phyloP scores from a whole-genome alignment of 225 moss, liverwort and hornwort genomes.

The Asterella californica region DNA sequence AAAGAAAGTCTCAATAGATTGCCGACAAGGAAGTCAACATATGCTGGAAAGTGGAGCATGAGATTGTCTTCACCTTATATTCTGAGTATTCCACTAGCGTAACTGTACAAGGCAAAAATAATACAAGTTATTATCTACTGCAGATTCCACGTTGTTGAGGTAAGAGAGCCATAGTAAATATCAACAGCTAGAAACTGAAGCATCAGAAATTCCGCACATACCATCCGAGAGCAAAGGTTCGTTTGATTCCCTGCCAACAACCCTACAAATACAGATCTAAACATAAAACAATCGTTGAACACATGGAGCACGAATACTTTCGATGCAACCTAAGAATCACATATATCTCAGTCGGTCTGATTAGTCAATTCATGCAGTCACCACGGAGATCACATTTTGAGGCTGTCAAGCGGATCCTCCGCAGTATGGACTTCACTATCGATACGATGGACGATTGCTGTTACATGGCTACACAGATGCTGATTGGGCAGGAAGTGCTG shows the following conservation, averaged over 20 bases:
- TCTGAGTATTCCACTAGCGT: constrained; percentile 55
- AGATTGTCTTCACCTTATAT: constrained; percentile 51
- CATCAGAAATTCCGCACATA: constrained; percentile 26
- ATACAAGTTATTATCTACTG: not conserved
- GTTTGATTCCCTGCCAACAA: constrained; percentile 57
- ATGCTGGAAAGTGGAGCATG: not conserved
- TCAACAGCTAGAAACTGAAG: not conserved
- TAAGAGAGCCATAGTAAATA: not conserved
- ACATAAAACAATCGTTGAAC: not conserved
- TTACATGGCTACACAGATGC: too few relatives aligned
- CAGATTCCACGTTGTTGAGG: not conserved
- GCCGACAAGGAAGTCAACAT: not conserved
- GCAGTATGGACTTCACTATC: too few relatives aligned
- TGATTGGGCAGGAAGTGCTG: not conserved
- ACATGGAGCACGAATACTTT: too few relatives aligned
- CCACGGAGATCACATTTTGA: too few relatives aligned
- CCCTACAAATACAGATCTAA: constrained; percentile 44
- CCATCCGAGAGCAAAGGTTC: constrained; percentile 72
- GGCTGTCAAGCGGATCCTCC: too few relatives aligned
- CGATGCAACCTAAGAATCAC: too few relatives aligned
- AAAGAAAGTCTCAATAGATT: not conserved
- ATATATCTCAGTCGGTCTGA: too few relatives aligned
- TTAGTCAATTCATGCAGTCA: too few relatives aligned
- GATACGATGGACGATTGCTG: too few relatives aligned
- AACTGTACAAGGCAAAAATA: not conserved